Percentiles rank a stretch among this genome's conserved stretches.
These are phyloP conservation scores for Ustulina deusta DNA, from an alignment of 2,329 filamentous ascomycete species.

Conservation along the genomic window DNA sequence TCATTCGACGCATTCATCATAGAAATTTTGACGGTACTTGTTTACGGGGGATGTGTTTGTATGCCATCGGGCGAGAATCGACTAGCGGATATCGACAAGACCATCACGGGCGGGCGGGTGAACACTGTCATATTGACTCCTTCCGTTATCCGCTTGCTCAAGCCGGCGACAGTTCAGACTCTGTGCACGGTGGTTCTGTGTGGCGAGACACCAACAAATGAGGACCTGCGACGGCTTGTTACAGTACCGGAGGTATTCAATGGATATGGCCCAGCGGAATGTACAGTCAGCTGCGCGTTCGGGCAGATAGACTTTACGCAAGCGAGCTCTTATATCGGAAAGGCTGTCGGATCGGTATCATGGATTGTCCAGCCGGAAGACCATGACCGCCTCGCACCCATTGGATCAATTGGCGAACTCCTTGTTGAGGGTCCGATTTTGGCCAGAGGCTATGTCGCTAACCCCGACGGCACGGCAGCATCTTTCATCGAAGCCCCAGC, in stretches of 20 bases:
- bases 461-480: neutral
- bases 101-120: neutral
- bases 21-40: conserved; percentile 9
- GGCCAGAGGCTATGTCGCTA: conserved; percentile 2
- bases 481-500: conserved; percentile 12
- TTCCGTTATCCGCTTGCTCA: conserved; percentile 3
- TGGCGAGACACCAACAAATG: conserved; percentile 13
- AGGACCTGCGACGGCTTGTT: conserved; percentile 1
- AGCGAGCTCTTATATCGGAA: conserved; percentile 1
- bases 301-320: neutral
- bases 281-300: conserved; percentile 1
- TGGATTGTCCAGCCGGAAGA: conserved; percentile 6
- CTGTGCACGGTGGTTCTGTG: neutral
- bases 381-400: neutral
- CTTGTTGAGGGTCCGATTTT: conserved; percentile 9
- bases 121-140: conserved; percentile 21
- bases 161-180: neutral
- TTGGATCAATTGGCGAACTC: conserved; percentile 16
- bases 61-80: conserved; percentile 17
- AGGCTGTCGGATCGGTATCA: neutral
- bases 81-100: neutral
- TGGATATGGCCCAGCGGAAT: conserved; percentile 14
- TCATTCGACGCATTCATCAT: conserved; percentile 11
- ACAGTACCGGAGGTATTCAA: conserved; percentile 8
- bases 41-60: conserved; percentile 13